These are phyloP conservation scores for Ogataea siamensis DNA, from an alignment of 805 yeast genomes.

Conservation along the genomic window DNA sequence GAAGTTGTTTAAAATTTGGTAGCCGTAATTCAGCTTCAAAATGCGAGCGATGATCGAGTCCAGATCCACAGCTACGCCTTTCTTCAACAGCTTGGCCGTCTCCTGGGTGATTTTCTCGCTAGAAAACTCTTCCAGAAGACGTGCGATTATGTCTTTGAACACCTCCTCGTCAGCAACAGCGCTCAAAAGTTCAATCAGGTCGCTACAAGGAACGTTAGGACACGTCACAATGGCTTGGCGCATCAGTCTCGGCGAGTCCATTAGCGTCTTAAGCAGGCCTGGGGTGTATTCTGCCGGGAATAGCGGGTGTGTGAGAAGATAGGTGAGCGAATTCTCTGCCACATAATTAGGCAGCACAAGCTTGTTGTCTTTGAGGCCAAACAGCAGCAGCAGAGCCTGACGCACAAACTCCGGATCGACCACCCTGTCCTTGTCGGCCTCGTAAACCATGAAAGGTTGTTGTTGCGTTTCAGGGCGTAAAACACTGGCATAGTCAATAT, in stretches of 20 bases:
- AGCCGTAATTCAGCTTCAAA: slow-evolving; percentile 48
- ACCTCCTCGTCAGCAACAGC: slow-evolving; percentile 57
- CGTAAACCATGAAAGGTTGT: slow-evolving; percentile 46
- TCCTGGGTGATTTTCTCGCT: slow-evolving; percentile 54
- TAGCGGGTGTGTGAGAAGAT: slow-evolving; percentile 82
- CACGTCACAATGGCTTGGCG: slow-evolving; percentile 83
- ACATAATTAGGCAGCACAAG: slow-evolving; percentile 33
- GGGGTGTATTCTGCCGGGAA: slow-evolving; percentile 63
- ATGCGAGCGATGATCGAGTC: slow-evolving; percentile 47
- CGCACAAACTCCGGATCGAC: slow-evolving; percentile 58
- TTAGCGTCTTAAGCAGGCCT: slow-evolving; percentile 52
- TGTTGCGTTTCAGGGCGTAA: slow-evolving; percentile 22
- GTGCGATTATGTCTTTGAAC: slow-evolving; percentile 62
- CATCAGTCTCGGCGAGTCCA: slow-evolving; percentile 57
- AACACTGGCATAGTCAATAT: slow-evolving; percentile 14
- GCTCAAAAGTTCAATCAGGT: slow-evolving; percentile 60
- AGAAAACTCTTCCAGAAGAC: slow-evolving; percentile 67
- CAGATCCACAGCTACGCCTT: slow-evolving; percentile 33
- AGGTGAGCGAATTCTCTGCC: slow-evolving; percentile 63
- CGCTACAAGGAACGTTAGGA: slow-evolving; percentile 62
- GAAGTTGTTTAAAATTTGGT: slow-evolving; percentile 59
- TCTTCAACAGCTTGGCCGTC: slow-evolving; percentile 38
- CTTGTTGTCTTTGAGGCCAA: slow-evolving; percentile 26
- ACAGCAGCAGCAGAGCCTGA: slow-evolving; percentile 37
- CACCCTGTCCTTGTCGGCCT: slow-evolving; percentile 62